Base-by-base conservation (phyloP, 2,329 filamentous ascomycete species). In the Coleophoma crateriformis region DNA sequence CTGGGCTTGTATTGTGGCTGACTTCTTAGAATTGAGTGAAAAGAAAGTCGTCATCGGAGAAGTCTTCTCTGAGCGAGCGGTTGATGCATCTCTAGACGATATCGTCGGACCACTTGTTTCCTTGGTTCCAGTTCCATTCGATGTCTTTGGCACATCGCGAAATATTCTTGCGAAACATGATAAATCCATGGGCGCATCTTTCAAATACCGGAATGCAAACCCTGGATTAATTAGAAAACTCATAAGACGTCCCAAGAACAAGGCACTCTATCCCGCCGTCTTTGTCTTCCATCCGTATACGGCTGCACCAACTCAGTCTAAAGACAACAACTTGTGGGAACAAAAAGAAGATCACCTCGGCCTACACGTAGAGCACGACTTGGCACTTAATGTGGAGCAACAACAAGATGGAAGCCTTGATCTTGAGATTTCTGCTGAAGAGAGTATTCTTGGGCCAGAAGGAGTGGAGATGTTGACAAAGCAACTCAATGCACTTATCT, bases 291-390 rank as follows among this genome's bases (percentile, higher is more conserved):
- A 67, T 45, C 58, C 54, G 8, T 49, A 54, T n/a, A 37, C 46
- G 38, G 38, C 6, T 15, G 52, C 5, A 33, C 49, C 4, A 37
- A 45, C 5, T n/a, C 39, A 13, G 12, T 44, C 15, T 41, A 46
- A 14, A 27, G 27, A 27, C 27, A 15, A 53, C 27, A n/a, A 53
- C 7, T 42, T 62, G 7, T 67, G 64, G 64, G 50, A 35, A 4
- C 52, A 60, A 43, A 46, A 58, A 7, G 58, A 64, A 22, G 60
- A 64, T 47, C 39, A 58, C 11, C 54, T 66, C 20, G 61, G 59
- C 5, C 54, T 68, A n/a, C 55, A 60, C 33, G 66, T 68, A 4
- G 66, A 68, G 45, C 64, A 68, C 48, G 54, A 62, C 2, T 58
- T 68, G 55, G 64, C 66, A 4, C 53, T 68, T 42, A 67, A 68